Evolutionary conservation across 2,329 filamentous ascomycete species (phyloP).

Genomic region (Penicillium palitans): DNA sequence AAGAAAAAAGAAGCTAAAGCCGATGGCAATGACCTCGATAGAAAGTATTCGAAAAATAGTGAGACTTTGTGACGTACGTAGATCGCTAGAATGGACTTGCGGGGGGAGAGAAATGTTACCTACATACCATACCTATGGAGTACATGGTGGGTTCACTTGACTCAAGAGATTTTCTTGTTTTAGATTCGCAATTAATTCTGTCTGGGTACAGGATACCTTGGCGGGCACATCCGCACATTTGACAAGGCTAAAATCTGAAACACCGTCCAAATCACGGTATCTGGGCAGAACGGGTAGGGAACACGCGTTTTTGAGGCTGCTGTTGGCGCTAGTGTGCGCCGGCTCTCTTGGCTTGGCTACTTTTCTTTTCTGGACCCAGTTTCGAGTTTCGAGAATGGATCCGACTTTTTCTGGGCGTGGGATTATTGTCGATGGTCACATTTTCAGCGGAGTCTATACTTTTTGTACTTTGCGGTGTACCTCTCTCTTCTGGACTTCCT

Average conservation of each 20-base stretch:
- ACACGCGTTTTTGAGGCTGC: conserved; percentile 28
- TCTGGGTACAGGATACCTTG: not conserved
- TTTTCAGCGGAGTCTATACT: conserved; percentile 9
- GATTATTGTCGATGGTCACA: conserved; percentile 11
- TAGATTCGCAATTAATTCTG: not conserved
- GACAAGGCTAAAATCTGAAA: conserved; percentile 23
- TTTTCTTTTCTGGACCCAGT: conserved; percentile 2
- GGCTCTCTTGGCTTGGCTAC: conserved; percentile 16
- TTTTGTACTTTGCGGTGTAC: conserved; percentile 4
- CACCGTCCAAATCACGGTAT: conserved; percentile 16
- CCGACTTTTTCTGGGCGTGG: not conserved
- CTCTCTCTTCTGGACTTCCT: conserved; percentile 1
- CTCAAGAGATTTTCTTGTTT: not conserved
- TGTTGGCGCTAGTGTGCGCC: conserved; percentile 19
- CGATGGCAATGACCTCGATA: not conserved
- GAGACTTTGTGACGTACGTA: not conserved
- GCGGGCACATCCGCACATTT: conserved; percentile 21
- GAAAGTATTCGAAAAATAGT: not conserved
- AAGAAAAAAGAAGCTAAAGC: not conserved
- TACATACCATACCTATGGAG: not conserved
- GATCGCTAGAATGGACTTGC: conserved; percentile 4
- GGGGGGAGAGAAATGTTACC: not conserved
- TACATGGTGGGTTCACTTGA: not conserved
- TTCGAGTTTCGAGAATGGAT: conserved; percentile 14
- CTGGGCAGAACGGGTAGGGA: conserved; percentile 16